Conservation (phyloP, 1,139 yeast species). For the Waltiozyma solani region DNA sequence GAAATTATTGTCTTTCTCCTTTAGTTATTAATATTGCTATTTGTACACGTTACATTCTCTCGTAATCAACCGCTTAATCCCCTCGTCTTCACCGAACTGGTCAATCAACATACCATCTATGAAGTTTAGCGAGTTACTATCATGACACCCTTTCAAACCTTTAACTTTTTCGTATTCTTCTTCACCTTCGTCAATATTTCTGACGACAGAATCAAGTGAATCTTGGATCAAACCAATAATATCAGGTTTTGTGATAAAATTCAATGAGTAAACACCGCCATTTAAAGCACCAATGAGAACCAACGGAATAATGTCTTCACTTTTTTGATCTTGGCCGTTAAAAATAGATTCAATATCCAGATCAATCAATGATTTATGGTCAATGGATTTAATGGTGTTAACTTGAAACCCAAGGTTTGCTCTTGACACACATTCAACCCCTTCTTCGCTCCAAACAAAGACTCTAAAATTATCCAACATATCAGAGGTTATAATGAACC, state of each 20-base stretch:
- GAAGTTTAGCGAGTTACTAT: background rate
- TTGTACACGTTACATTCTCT: background rate
- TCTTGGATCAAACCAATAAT: conserved; percentile 2
- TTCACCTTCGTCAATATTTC: background rate
- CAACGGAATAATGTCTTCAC: conserved; percentile 10
- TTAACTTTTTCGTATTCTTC: background rate
- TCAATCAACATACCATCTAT: no score
- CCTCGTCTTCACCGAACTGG: background rate
- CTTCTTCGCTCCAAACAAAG: background rate
- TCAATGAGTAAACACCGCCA: conserved; percentile 17
- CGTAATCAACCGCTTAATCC: background rate
- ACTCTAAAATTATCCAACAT: conserved; percentile 10
- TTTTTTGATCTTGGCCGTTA: background rate
- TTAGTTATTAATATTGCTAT: no score
- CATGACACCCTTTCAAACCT: background rate
- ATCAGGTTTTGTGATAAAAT: conserved; percentile 6
- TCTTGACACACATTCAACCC: conserved; percentile 2
- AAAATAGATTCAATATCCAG: background rate
- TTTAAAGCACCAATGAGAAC: conserved; percentile 18
- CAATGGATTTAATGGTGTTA: conserved; percentile 11
- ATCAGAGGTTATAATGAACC: conserved; percentile 8
- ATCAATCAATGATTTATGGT: background rate
- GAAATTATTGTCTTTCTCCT: background rate
- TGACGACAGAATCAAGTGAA: conserved; percentile 1
- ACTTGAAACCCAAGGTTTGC: conserved; percentile 15